Conservation (phyloP, 148 eudicot genomes). For the Dysphania ambrosioides region DNA sequence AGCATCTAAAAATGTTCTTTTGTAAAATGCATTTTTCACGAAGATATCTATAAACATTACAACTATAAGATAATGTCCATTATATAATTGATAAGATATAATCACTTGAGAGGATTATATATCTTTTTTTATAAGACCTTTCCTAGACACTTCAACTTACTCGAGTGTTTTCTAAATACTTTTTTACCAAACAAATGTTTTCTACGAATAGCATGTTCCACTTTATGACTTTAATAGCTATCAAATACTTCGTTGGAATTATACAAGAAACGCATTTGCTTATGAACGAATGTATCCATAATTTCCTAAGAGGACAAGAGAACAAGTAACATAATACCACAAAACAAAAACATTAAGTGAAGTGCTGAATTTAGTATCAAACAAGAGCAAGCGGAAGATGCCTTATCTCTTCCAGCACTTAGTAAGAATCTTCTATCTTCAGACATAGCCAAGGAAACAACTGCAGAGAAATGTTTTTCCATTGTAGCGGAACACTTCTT, state of each 20-base stretch:
- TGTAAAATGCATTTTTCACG: no score
- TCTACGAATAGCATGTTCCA: no score
- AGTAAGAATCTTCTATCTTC: conserved; percentile 79
- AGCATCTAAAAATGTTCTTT: no score
- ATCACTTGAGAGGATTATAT: no score
- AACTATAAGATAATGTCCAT: no score
- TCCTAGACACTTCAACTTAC: no score
- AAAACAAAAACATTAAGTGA: no score
- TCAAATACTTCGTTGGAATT: background rate
- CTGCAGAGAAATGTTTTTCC: conserved; percentile 82
- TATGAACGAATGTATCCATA: background rate
- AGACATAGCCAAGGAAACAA: conserved; percentile 73
- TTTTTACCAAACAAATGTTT: no score
- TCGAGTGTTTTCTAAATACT: no score
- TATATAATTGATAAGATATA: no score
- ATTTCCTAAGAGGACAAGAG: background rate
- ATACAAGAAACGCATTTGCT: background rate
- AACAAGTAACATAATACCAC: background rate
- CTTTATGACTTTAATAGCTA: background rate
- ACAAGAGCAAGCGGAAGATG: conserved; percentile 11
- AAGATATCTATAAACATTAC: no score
- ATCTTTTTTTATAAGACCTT: no score
- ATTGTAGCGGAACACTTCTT: conserved; percentile 71
- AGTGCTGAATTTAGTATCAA: background rate
- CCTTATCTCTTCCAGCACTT: conserved; percentile 95